These are phyloP conservation scores for Venturia effusa DNA, from an alignment of 2,329 filamentous ascomycete species.

Conservation along the genomic window DNA sequence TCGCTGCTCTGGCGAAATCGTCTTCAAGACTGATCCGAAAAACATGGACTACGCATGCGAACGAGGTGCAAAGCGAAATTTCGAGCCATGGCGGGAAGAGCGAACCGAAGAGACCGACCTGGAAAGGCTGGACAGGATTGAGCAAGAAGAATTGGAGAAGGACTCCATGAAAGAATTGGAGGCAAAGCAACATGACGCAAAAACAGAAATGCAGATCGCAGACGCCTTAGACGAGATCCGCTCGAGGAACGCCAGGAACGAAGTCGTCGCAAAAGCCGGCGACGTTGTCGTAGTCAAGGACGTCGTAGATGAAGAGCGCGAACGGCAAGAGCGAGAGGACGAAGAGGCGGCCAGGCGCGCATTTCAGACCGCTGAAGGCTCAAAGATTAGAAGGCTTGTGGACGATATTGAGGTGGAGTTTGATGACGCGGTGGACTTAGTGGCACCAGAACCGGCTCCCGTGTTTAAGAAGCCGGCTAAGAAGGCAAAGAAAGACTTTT, in stretches of 20 bases:
- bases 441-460: constrained; percentile 40
- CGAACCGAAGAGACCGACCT: constrained; percentile 66
- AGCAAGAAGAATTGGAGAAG: constrained; percentile 57
- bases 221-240: constrained; percentile 93
- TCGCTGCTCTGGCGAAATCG: constrained; percentile 74
- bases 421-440: constrained; percentile 26
- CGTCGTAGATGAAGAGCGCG: constrained; percentile 44
- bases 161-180: constrained; percentile 92
- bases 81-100: constrained; percentile 75
- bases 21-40: constrained; percentile 89
- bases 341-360: constrained; percentile 69
- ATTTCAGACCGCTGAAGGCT: constrained; percentile 50
- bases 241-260: constrained; percentile 78
- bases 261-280: constrained; percentile 58
- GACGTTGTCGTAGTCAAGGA: constrained; percentile 48
- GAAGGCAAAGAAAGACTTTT: constrained; percentile 69
- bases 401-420: constrained; percentile 19
- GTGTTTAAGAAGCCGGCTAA: constrained; percentile 69
- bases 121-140: constrained; percentile 73
- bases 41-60: constrained; percentile 83
- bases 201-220: constrained; percentile 91
- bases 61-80: constrained; percentile 79
- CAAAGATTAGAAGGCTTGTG: constrained; percentile 22
- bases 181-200: constrained; percentile 84
- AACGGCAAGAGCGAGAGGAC: constrained; percentile 66